These are phyloP conservation scores for Naganishia liquefaciens DNA, from an alignment of 1,284 basidiomycete genomes.

Conservation along the genomic window DNA sequence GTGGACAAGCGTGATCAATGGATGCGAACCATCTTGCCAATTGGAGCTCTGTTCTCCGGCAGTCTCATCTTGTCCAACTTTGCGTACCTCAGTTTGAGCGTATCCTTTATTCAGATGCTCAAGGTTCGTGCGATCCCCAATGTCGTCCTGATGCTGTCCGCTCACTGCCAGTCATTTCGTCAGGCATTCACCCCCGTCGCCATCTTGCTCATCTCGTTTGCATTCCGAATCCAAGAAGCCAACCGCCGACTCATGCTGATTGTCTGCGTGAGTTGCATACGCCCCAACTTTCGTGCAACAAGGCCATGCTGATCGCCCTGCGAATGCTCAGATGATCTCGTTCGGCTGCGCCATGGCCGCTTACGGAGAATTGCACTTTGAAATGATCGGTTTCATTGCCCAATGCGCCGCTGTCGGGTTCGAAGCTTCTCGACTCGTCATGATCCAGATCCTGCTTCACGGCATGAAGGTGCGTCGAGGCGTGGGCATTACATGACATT, in stretches of 20 bases:
- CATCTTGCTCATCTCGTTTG: slow-evolving; percentile 91
- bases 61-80: slow-evolving; percentile 92
- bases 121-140: slow-evolving; percentile 61
- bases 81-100: slow-evolving; percentile 81
- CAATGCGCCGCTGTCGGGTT: slow-evolving; percentile 74
- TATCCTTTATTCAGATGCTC: slow-evolving; percentile 98
- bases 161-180: too few relatives aligned
- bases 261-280: slow-evolving; percentile 58
- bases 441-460: slow-evolving; percentile 94
- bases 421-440: slow-evolving; percentile 70
- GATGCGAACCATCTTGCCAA: slow-evolving; percentile 84
- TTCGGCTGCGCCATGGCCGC: slow-evolving; percentile 74
- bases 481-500: not conserved
- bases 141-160: slow-evolving; percentile 2
- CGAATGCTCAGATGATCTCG: slow-evolving; percentile 75
- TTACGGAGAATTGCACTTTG: slow-evolving; percentile 82
- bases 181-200: slow-evolving; percentile 96
- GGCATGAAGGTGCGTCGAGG: slow-evolving; percentile 66
- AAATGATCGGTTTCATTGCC: slow-evolving; percentile 79
- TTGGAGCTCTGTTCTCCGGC: slow-evolving; percentile 88
- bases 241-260: slow-evolving; percentile 77
- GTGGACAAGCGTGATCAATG: slow-evolving; percentile 66
- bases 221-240: slow-evolving; percentile 84
- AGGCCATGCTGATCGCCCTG: not conserved
- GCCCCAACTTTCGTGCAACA: not conserved